phyloP scores from a whole-genome alignment of 2,329 filamentous ascomycete species.

The Colletotrichum limetticola region DNA sequence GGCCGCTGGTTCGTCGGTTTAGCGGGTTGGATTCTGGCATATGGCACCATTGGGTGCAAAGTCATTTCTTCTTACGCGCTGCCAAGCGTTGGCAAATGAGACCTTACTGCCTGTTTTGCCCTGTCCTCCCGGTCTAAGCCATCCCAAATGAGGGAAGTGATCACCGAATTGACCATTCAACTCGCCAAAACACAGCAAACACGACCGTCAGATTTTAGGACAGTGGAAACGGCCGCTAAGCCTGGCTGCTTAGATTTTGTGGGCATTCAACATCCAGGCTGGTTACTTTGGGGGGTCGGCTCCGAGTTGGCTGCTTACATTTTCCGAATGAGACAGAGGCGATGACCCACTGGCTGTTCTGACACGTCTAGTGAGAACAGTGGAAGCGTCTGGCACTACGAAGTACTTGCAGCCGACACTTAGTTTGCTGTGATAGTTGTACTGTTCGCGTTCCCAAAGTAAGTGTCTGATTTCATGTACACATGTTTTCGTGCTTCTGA shows the following conservation, averaged over 20 bases:
- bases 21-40: not conserved
- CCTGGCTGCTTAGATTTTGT: not conserved
- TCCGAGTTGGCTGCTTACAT: not conserved
- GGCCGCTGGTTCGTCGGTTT: not conserved
- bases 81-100: not conserved
- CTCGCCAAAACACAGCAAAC: not conserved
- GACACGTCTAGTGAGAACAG: not conserved
- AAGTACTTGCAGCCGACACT: not conserved
- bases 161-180: not conserved
- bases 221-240: not conserved
- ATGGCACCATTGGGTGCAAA: not conserved
- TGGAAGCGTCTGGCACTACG: not conserved
- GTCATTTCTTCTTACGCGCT: conserved; percentile 2
- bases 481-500: not conserved
- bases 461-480: not conserved
- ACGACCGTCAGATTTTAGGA: not conserved
- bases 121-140: not conserved
- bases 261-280: not conserved
- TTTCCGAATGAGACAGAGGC: not conserved
- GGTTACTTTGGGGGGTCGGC: no score
- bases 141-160: not conserved
- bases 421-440: not conserved
- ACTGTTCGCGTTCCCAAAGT: not conserved
- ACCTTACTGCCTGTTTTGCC: not conserved
- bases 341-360: not conserved